Conservation (phyloP, 2,329 filamentous ascomycete genomes). For the Juglanconis juglandina region DNA sequence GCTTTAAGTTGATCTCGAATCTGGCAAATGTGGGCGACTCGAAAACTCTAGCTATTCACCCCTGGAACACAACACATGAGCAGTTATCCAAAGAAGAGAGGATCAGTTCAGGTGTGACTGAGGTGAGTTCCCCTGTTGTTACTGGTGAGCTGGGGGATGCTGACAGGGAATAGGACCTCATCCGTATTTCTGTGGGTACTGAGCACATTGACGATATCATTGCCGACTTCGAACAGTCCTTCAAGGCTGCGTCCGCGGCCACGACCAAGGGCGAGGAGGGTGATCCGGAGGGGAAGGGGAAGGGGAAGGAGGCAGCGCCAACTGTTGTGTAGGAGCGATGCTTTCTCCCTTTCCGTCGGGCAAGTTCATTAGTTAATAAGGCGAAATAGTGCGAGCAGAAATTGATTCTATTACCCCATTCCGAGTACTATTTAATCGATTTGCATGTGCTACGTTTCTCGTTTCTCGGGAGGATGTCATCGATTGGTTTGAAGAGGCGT, state of each 20-base stretch:
- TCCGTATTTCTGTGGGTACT: conserved; percentile 91
- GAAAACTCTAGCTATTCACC: conserved; percentile 92
- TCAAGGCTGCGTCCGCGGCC: conserved; percentile 57
- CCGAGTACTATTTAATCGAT: no score
- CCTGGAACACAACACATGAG: conserved; percentile 93
- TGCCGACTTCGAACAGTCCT: conserved; percentile 89
- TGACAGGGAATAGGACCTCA: conserved; percentile 62
- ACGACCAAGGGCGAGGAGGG: conserved; percentile 31
- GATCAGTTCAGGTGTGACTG: conserved; percentile 74
- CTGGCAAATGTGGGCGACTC: conserved; percentile 94
- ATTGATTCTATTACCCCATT: no score
- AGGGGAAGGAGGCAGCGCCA: conserved; percentile 37
- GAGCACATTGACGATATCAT: conserved; percentile 98
- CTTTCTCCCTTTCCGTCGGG: no score
- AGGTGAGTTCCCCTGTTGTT: conserved; percentile 40
- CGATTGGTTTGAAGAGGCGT: no score
- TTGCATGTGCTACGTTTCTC: no score
- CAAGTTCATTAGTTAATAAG: no score
- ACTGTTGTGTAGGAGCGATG: conserved; percentile 30
- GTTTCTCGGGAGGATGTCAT: no score
- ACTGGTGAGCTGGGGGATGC: neutral
- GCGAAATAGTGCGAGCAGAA: no score
- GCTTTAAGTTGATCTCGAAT: conserved; percentile 93
- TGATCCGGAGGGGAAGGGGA: conserved; percentile 26
- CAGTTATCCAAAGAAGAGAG: conserved; percentile 84